Evolutionary conservation across 2,329 filamentous ascomycete species (phyloP).

Genomic region (Cladosporium sp.): DNA sequence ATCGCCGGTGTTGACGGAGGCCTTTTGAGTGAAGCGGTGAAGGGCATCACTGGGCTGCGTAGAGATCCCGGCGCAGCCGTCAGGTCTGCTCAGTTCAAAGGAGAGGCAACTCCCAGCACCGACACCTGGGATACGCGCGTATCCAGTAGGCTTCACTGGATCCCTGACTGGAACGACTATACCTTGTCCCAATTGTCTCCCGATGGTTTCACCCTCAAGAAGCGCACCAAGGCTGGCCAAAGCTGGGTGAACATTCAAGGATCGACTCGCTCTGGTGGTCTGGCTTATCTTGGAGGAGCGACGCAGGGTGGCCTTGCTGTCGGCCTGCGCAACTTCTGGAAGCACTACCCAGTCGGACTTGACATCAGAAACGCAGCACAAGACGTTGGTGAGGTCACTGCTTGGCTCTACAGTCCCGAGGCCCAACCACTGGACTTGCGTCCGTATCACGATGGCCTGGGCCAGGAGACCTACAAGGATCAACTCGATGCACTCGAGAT

Average conservation of each 20-base stretch:
- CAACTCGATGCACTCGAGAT: slow-evolving; percentile 63
- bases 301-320: slow-evolving; percentile 60
- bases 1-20: slow-evolving; percentile 59
- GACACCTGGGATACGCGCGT: slow-evolving; percentile 53
- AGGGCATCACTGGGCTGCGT: slow-evolving; percentile 62
- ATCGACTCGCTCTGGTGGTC: slow-evolving; percentile 57
- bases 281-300: slow-evolving; percentile 62
- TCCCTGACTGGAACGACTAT: slow-evolving; percentile 62
- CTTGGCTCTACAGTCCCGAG: slow-evolving; percentile 63
- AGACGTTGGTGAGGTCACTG: slow-evolving; percentile 55
- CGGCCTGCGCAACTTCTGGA: slow-evolving; percentile 64
- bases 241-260: slow-evolving; percentile 62
- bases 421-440: slow-evolving; percentile 59
- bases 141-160: slow-evolving; percentile 54
- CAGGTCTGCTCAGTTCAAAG: slow-evolving; percentile 54
- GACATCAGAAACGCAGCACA: slow-evolving; percentile 56
- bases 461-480: slow-evolving; percentile 57
- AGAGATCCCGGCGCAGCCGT: slow-evolving; percentile 56
- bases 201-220: slow-evolving; percentile 63
- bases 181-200: slow-evolving; percentile 59
- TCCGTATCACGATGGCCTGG: slow-evolving; percentile 61
- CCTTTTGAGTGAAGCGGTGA: slow-evolving; percentile 59
- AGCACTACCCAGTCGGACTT: slow-evolving; percentile 61
- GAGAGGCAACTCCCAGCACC: slow-evolving; percentile 47
- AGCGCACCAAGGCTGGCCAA: slow-evolving; percentile 60